Evolutionary conservation across 257 asterid genomes (phyloP), one percentile per base, ranked within the genome.

Genomic region (Agastache rugosa): DNA sequence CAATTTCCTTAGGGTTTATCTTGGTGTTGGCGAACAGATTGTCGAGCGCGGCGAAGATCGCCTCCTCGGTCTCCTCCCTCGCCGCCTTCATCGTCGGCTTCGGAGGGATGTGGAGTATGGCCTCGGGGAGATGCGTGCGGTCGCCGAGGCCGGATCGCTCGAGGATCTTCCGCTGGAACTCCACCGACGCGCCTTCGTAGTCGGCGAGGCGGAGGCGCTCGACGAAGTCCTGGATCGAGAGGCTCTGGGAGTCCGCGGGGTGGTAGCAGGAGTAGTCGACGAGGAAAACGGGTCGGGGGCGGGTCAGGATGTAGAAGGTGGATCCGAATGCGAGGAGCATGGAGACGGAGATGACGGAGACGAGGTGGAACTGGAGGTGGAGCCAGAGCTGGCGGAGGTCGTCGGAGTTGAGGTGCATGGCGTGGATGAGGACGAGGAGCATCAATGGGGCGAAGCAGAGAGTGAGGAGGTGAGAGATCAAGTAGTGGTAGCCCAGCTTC

Each of bases 71-170:
- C 17, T 89, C 95, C 71, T 82, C 90, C 74, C 89, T 69, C 3
- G 91, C 95, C 8, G 91, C 90, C 78, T 59, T 68, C 90, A 89
- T 85, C 11, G 87, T 80, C 8, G 86, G 86, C 55, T 39, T 72
- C 1, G 91, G 90, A 5, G 91, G 91, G 25, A 86, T 11, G 44
- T 5, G 50, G 73, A 79, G 95, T 83, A 89, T 81, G 2, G 89
- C 84, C 56, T 80, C 87, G 1, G 95, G 95, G 8, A 83, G 80
- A 63, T 81, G 83, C 11, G 95, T 89, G 0, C 82, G 89, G 19
- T 85, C 86, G n/a, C 95, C 95, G 0, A 89, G 89, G 0, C 95
- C 95, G 8, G 95, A 87, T 11, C 89, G 84, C 39, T 82, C 86
- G 34, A 89, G 73, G 50, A 86, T 82, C 79, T 85, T 89, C 67